Conservation (phyloP, 805 yeast species). For the Yarrowia sp. region DNA sequence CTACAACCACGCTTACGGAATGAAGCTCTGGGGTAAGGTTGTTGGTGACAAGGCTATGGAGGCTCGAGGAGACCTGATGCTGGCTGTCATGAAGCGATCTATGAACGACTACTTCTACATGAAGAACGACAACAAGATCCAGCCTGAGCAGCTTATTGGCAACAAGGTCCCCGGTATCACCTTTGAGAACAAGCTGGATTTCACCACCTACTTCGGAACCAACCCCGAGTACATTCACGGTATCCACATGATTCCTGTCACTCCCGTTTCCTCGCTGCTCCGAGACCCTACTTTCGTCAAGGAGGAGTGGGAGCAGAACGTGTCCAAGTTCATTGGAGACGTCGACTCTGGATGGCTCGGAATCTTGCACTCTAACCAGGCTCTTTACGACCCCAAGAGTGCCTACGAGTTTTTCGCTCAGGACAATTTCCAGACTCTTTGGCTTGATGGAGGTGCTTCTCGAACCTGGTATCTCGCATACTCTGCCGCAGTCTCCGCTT, state of each 20-base stretch:
- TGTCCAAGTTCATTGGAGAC: constrained; percentile 48
- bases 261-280: constrained; percentile 57
- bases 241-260: constrained; percentile 74
- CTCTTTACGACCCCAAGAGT: constrained; percentile 62
- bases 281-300: constrained; percentile 49
- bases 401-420: constrained; percentile 62
- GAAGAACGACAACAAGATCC: constrained; percentile 47
- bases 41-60: constrained; percentile 54
- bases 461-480: constrained; percentile 82
- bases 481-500: constrained; percentile 43
- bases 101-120: constrained; percentile 55
- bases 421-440: constrained; percentile 49
- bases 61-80: constrained; percentile 57
- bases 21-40: constrained; percentile 68
- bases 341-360: constrained; percentile 58
- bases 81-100: constrained; percentile 53
- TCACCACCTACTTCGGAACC: constrained; percentile 70
- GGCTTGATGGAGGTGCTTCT: constrained; percentile 81
- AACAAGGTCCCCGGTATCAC: constrained; percentile 73
- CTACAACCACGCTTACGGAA: constrained; percentile 65
- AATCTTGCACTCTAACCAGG: constrained; percentile 65
- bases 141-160: constrained; percentile 52
- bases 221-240: constrained; percentile 69
- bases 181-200: constrained; percentile 72
- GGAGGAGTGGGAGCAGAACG: constrained; percentile 58